Base-by-base conservation (phyloP, 805 yeast genomes). In the Zygoascus flipseniorum region DNA sequence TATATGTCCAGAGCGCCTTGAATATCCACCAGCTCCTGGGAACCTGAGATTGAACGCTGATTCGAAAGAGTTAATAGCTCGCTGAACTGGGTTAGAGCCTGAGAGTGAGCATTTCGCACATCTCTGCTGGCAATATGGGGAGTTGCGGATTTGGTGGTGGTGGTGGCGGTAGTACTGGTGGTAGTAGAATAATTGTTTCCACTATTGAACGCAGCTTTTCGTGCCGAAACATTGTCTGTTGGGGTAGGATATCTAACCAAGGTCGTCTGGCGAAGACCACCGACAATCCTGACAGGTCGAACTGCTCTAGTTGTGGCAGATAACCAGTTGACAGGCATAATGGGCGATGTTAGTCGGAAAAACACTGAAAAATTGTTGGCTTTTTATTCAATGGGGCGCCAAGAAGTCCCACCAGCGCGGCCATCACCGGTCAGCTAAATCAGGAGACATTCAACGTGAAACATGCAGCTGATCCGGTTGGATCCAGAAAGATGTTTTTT, bases 1-100 rank as follows among this genome's bases (percentile, higher is more conserved):
- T 59, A 60, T 8, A 59, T 48, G 2, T 53, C 49, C 61, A 60
- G 54, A 26, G 61, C 61, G 2, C 44, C 48, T 11, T 52, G 51
- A 28, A 57, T 47, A 42, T 62, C 65, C 31, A 52, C 55, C 18
- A 58, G 51, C 18, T 31, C 19, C 41, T 46, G 49, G 5, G 37
- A 14, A 4, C 49, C 49, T 9, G 42, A 20, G 6, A 50, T 54
- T 11, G 53, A 35, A 14, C 55, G 53, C 43, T 58, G 60, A 43
- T 56, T 58, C 9, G 60, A 48, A 41, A 58, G 45, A 9, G 60
- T 58, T 47, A 55, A 39, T 8, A 52, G 52, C 39, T 57, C 60
- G 11, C 43, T 43, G 51, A 57, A 52, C 31, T 55, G 56, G 31
- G 31, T 11, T 14, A 54, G 18, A 18, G 54, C 60, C n/a, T 50